These are phyloP conservation scores for Botrytis cinerea DNA, from an alignment of 2,329 filamentous ascomycete genomes.

Conservation along the genomic window DNA sequence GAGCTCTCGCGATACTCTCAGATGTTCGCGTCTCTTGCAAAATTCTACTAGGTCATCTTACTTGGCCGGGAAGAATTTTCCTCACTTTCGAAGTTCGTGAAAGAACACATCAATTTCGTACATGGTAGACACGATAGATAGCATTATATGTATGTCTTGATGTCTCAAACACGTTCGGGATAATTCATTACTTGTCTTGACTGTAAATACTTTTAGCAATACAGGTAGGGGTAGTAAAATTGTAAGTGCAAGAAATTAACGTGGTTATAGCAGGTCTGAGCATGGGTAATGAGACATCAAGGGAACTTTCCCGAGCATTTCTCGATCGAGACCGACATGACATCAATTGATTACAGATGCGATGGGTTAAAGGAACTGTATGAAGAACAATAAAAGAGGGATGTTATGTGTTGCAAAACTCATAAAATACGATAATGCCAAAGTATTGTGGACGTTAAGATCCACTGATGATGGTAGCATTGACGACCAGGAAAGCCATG, in stretches of 20 bases:
- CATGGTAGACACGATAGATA: neutral
- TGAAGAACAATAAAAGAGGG: too few relatives aligned
- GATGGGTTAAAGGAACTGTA: too few relatives aligned
- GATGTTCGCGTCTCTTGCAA: neutral
- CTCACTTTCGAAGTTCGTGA: neutral
- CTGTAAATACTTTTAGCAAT: neutral
- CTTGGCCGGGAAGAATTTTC: too few relatives aligned
- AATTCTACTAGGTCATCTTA: neutral
- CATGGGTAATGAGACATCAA: neutral
- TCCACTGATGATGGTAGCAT: neutral
- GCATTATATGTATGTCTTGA: neutral
- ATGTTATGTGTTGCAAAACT: neutral
- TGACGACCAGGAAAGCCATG: too few relatives aligned
- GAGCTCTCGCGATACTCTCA: neutral
- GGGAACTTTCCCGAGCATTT: neutral
- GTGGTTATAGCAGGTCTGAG: too few relatives aligned
- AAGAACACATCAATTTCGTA: neutral
- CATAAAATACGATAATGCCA: neutral
- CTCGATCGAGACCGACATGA: neutral
- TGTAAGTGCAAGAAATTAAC: neutral
- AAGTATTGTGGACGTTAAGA: neutral
- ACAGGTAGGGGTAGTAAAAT: neutral
- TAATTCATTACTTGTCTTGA: neutral
- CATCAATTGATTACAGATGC: neutral
- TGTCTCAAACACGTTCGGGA: neutral